These are phyloP conservation scores for Suillus spraguei DNA, from an alignment of 768 basidiomycete species.

Conservation along the genomic window DNA sequence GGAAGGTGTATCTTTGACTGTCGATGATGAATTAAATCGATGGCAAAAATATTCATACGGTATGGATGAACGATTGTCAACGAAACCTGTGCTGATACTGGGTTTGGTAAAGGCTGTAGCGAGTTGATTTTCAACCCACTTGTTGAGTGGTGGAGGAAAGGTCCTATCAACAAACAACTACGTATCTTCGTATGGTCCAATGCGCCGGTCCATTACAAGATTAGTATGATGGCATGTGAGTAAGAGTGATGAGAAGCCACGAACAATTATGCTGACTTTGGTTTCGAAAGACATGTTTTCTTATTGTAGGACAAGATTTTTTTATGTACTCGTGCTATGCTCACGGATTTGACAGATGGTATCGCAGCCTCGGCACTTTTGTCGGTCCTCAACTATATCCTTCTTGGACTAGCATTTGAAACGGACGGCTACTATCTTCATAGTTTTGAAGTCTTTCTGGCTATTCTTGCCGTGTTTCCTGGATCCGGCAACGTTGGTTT, in stretches of 20 bases:
- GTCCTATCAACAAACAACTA: slow-evolving; percentile 78
- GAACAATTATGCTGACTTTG: not conserved
- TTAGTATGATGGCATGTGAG: slow-evolving; percentile 51
- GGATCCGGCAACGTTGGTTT: slow-evolving; percentile 70
- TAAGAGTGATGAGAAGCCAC: slow-evolving; percentile 17
- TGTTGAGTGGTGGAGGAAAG: slow-evolving; percentile 53
- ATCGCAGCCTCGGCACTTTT: slow-evolving; percentile 65
- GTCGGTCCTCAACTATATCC: slow-evolving; percentile 63
- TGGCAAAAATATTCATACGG: slow-evolving; percentile 87
- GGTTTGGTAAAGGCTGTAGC: slow-evolving; percentile 51
- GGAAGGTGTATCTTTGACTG: slow-evolving; percentile 84
- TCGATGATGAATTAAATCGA: slow-evolving; percentile 82
- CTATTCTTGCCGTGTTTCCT: slow-evolving; percentile 68
- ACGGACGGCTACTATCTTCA: slow-evolving; percentile 73
- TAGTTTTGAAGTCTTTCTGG: slow-evolving; percentile 73
- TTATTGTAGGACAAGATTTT: slow-evolving; percentile 35
- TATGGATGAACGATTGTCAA: slow-evolving; percentile 46
- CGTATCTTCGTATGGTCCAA: slow-evolving; percentile 68
- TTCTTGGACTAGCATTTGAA: slow-evolving; percentile 66
- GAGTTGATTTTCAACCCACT: slow-evolving; percentile 84
- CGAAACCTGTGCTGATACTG: slow-evolving; percentile 3
- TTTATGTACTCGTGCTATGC: not conserved
- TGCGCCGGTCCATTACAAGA: slow-evolving; percentile 76
- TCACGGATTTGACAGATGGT: slow-evolving; percentile 28
- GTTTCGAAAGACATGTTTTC: slow-evolving; percentile 40